Evolutionary conservation across 2,329 filamentous ascomycete genomes (phyloP).

Genomic region (Cylindrodendrum hubeiense): DNA sequence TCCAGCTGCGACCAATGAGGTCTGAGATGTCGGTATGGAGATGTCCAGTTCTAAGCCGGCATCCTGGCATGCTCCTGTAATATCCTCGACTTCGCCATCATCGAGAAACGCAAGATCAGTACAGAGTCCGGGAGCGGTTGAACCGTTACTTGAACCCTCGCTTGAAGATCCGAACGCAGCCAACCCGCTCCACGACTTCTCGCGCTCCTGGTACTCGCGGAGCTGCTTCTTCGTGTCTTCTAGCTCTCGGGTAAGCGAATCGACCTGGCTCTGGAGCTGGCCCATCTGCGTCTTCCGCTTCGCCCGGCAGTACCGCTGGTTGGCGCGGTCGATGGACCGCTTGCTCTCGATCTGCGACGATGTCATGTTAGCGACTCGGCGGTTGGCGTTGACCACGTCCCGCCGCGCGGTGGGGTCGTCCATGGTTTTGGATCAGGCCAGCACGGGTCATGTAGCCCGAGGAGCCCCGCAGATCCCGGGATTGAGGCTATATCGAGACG

Average conservation of each 20-base stretch:
- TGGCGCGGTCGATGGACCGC: slow-evolving; percentile 42
- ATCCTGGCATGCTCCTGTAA: neutral
- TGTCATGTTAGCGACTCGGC: slow-evolving; percentile 39
- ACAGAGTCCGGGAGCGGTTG: neutral
- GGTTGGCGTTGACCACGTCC: slow-evolving; percentile 27
- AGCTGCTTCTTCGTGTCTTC: slow-evolving; percentile 10
- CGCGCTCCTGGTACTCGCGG: slow-evolving; percentile 16
- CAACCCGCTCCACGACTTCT: slow-evolving; percentile 21
- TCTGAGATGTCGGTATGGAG: neutral
- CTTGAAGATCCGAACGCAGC: slow-evolving; percentile 1
- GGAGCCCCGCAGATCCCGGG: neutral
- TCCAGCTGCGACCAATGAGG: neutral
- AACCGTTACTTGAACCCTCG: neutral
- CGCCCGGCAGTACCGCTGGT: slow-evolving; percentile 40
- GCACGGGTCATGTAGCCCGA: slow-evolving; percentile 1
- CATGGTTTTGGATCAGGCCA: slow-evolving; percentile 3
- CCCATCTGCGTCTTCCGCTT: slow-evolving; percentile 38
- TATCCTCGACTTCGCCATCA: neutral
- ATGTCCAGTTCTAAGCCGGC: neutral
- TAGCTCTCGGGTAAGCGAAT: slow-evolving; percentile 20
- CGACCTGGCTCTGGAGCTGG: slow-evolving; percentile 34
- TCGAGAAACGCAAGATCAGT: neutral
- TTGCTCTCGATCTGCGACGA: slow-evolving; percentile 40
- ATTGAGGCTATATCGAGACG: neutral
- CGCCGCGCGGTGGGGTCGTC: slow-evolving; percentile 16